Percentiles rank a stretch among this genome's conserved stretches.
These are phyloP conservation scores for Penicillium sp. DNA, from an alignment of 2,329 filamentous ascomycete species.

Conservation along the genomic window DNA sequence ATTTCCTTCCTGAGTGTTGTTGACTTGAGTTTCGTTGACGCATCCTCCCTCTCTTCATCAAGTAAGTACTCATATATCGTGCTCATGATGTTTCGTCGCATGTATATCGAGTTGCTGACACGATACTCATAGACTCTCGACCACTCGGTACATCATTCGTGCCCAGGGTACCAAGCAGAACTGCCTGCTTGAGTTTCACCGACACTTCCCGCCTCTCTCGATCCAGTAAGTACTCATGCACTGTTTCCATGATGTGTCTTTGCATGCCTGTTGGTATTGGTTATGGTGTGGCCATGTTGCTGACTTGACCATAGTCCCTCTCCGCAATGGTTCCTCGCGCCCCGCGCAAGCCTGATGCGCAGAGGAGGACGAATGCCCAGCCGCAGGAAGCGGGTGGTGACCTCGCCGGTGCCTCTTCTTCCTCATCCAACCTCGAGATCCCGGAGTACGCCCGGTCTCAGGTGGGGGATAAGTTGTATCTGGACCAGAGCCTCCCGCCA, in stretches of 20 bases:
- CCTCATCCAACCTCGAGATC: slow-evolving; percentile 8
- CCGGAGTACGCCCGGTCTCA: slow-evolving; percentile 21
- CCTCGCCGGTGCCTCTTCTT: not conserved
- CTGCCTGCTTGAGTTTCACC: not conserved
- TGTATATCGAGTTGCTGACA: no score
- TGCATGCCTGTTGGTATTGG: not conserved
- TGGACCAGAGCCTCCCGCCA: slow-evolving; percentile 21
- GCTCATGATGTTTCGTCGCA: no score
- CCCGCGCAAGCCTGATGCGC: not conserved
- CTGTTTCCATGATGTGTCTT: not conserved
- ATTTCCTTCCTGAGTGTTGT: no score
- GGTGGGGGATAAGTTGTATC: not conserved
- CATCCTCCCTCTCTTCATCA: no score
- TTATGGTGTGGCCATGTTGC: not conserved
- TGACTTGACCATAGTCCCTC: not conserved
- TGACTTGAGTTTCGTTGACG: no score
- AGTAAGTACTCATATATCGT: no score
- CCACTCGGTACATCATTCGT: not conserved
- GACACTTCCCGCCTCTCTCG: not conserved
- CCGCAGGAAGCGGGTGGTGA: not conserved
- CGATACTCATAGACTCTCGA: no score
- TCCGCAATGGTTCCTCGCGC: not conserved
- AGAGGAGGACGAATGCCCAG: not conserved
- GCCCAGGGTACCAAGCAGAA: no score
- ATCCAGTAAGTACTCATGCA: not conserved